A percentile compares a stretch with the other conserved stretches of the same genome.
Evolutionary conservation across 2,329 filamentous ascomycete species (phyloP).

Genomic region (Sclerotinia sclerotiorum): DNA sequence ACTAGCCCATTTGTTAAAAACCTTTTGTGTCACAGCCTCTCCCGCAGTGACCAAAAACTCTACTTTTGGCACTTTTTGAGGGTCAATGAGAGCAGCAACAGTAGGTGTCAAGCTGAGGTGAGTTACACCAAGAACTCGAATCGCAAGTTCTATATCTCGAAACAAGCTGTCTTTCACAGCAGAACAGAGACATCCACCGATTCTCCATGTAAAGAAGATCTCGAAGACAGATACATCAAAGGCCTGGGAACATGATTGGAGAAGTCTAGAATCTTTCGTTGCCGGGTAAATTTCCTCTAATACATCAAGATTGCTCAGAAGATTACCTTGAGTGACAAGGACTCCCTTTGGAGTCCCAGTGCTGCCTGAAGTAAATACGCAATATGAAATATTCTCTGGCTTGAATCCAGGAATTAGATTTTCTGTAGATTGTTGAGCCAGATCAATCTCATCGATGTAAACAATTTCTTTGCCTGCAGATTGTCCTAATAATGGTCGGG

Average conservation of each 20-base stretch:
- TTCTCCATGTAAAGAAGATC: slow-evolving; percentile 80
- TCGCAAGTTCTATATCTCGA: slow-evolving; percentile 66
- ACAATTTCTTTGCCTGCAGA: slow-evolving; percentile 32
- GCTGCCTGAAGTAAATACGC: slow-evolving; percentile 81
- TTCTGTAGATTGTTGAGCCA: slow-evolving; percentile 24
- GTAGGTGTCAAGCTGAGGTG: slow-evolving; percentile 86
- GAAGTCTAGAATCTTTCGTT: slow-evolving; percentile 50
- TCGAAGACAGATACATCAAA: slow-evolving; percentile 91
- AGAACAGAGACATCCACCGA: slow-evolving; percentile 76
- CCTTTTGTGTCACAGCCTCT: slow-evolving; percentile 72
- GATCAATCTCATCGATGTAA: slow-evolving; percentile 38
- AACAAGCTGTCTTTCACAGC: slow-evolving; percentile 74
- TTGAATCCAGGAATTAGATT: slow-evolving; percentile 29
- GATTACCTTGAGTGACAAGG: slow-evolving; percentile 71
- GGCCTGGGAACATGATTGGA: slow-evolving; percentile 81
- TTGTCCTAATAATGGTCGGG: slow-evolving; percentile 27
- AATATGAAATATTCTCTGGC: slow-evolving; percentile 58
- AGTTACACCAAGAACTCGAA: slow-evolving; percentile 64
- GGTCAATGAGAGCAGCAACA: slow-evolving; percentile 72
- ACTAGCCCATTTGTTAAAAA: slow-evolving; percentile 67
- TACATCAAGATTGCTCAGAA: slow-evolving; percentile 71
- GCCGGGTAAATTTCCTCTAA: slow-evolving; percentile 67
- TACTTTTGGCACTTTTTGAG: slow-evolving; percentile 66
- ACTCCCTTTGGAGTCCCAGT: slow-evolving; percentile 78
- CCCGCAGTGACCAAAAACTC: slow-evolving; percentile 78